phyloP scores from a whole-genome alignment of 139 green algal genomes.

The Micromonas pusilla region DNA sequence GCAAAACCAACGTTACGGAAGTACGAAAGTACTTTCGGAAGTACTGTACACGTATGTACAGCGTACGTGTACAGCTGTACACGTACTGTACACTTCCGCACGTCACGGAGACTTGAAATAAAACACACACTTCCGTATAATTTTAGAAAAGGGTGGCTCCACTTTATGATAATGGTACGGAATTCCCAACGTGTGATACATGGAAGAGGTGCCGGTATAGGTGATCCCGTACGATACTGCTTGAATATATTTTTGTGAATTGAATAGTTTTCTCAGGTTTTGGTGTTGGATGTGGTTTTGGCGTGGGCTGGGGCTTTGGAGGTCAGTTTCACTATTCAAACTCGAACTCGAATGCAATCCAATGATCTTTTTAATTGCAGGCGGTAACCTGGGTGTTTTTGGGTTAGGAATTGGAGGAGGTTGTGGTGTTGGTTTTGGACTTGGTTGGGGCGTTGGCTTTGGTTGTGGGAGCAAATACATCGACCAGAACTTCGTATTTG shows the following conservation, averaged over 20 bases:
- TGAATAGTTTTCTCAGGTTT: neutral
- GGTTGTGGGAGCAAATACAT: slow-evolving; percentile 35
- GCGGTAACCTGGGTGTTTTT: slow-evolving; percentile 26
- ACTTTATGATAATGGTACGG: neutral
- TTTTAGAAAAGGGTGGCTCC: too few relatives aligned
- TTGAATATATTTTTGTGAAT: neutral
- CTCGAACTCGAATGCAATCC: neutral
- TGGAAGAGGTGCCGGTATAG: neutral
- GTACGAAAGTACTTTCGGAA: too few relatives aligned
- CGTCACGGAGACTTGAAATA: too few relatives aligned
- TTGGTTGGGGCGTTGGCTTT: slow-evolving; percentile 32
- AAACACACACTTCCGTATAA: too few relatives aligned
- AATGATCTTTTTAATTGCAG: neutral
- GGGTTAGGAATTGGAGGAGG: slow-evolving; percentile 31
- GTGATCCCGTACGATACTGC: neutral
- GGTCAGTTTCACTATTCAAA: slow-evolving; percentile 15
- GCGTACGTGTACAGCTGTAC: too few relatives aligned
- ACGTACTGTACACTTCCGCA: too few relatives aligned
- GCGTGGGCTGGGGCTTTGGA: slow-evolving; percentile 40
- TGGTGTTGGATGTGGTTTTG: slow-evolving; percentile 38
- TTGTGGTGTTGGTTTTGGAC: slow-evolving; percentile 33
- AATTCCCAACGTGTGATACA: neutral
- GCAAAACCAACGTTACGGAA: too few relatives aligned
- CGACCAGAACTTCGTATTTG: slow-evolving; percentile 17
- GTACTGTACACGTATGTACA: too few relatives aligned